These are phyloP conservation scores for Pisolithus marmoratus DNA, from an alignment of 768 basidiomycete species.

Conservation along the genomic window DNA sequence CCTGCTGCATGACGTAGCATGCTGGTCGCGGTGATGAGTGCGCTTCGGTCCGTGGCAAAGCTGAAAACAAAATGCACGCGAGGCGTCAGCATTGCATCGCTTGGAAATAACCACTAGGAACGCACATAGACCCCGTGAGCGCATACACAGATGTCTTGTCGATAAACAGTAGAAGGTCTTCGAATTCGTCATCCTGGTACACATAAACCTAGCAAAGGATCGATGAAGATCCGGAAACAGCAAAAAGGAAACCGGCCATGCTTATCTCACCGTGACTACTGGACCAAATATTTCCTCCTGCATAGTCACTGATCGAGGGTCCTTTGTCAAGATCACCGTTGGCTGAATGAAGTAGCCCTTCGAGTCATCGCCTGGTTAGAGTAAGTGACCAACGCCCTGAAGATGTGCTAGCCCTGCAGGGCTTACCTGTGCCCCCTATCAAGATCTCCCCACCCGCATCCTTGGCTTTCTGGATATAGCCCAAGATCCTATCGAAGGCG, in stretches of 20 bases:
- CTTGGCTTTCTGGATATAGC: constrained; percentile 84
- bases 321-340: constrained; percentile 88
- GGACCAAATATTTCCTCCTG: constrained; percentile 97
- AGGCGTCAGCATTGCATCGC: constrained; percentile 8
- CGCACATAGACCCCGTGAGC: constrained; percentile 91
- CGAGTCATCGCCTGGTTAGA: constrained; percentile 66
- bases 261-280: constrained; percentile 69
- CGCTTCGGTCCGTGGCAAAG: constrained; percentile 78
- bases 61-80: constrained; percentile 31
- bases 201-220: constrained; percentile 61
- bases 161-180: constrained; percentile 81
- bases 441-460: constrained; percentile 85
- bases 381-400: not conserved
- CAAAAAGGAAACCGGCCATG: not conserved
- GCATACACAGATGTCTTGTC: constrained; percentile 85
- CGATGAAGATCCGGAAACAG: not conserved
- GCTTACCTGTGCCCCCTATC: constrained; percentile 71
- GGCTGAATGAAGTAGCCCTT: constrained; percentile 93
- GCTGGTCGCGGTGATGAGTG: constrained; percentile 74
- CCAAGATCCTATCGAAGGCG: constrained; percentile 83
- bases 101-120: constrained; percentile 8
- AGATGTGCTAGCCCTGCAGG: not conserved
- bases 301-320: constrained; percentile 86
- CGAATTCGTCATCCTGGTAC: constrained; percentile 82
- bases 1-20: constrained; percentile 87